Percentiles rank a stretch among this genome's conserved stretches.
Conservation (phyloP, 805 yeast genomes). For the Ogataea sp. region DNA sequence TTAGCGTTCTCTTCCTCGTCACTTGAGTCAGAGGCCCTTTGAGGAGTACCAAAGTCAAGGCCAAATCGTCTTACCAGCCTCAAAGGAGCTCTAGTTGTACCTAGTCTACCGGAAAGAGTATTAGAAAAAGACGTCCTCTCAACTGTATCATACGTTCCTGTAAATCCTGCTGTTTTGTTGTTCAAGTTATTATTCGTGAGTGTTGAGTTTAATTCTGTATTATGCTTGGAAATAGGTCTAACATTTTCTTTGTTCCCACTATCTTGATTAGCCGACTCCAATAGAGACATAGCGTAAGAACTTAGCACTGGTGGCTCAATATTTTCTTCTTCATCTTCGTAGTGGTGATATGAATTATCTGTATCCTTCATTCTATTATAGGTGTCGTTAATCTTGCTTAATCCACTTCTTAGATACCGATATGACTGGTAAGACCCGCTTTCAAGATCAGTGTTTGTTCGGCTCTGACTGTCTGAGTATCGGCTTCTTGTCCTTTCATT, state of each 20-base stretch:
- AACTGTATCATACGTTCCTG: not conserved
- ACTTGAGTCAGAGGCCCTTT: slow-evolving; percentile 28
- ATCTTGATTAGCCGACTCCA: slow-evolving; percentile 25
- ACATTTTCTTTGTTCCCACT: slow-evolving; percentile 2
- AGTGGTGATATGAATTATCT: no score
- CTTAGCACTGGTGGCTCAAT: slow-evolving; percentile 46
- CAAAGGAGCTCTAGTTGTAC: slow-evolving; percentile 2
- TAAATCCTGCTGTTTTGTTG: no score
- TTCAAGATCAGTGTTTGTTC: no score
- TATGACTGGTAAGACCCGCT: no score
- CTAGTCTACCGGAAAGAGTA: slow-evolving; percentile 1
- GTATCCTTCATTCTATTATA: no score
- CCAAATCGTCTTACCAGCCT: slow-evolving; percentile 20
- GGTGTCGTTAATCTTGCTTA: not conserved
- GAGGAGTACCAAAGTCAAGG: slow-evolving; percentile 41
- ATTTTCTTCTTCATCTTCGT: slow-evolving; percentile 32
- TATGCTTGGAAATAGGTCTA: no score
- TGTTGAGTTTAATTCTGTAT: no score
- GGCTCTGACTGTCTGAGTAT: no score
- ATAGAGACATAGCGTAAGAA: slow-evolving; percentile 41
- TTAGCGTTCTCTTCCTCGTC: slow-evolving; percentile 14
- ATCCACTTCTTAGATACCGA: not conserved
- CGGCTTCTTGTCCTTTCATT: not conserved
- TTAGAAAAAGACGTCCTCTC: not conserved
- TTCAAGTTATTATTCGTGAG: no score